Base-by-base conservation (phyloP, 805 yeast species). In the Brettanomyces sp. region DNA sequence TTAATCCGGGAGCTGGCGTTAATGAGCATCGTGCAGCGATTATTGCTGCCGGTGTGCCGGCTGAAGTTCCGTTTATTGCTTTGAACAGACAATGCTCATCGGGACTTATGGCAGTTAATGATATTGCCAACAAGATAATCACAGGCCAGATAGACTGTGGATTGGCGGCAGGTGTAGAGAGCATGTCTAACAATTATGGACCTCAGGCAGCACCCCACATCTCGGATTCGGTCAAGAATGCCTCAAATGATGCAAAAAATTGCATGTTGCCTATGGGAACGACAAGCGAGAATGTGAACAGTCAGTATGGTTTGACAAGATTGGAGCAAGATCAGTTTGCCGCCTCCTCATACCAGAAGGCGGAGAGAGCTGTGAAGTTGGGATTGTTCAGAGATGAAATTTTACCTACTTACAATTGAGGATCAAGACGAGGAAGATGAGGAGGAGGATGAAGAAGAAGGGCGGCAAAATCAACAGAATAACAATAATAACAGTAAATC, bases 261-360 rank as follows among this genome's bases (percentile, higher is more conserved):
- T 91, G 97, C 68, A 68, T 84, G 65, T 79, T 91, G 51, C 98
- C 98, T 53, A 91, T 91, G 98, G 98, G 98, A 41, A 81, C 82
- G 58, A 91, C 98, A 45, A 85, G 88, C 60, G 98, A 91, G 70
- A 91, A 91, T 64, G 85, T 91, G 47, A 90, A 95, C 28, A 64
- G 66, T 39, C 74, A 75, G 63, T 90, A 72, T 66, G 64, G 67
- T 51, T 72, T 91, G 49, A 58, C 80, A 25, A 79, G 98, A 64
- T 57, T 62, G 32, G 79, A 72, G 50, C 98, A 90, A 67, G 99
- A 91, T 64, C 82, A 69, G 49, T 93, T 89, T 67, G 95, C 97
- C 33, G 95, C 96, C 22, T 62, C 67, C 28, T 89, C 97, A 4
- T 88, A 84, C 68, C 76, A 76, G 52, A 89, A 86, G 73, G 97